These are phyloP conservation scores for Phallus indusiatus DNA, from an alignment of 768 basidiomycete species.

Conservation along the genomic window DNA sequence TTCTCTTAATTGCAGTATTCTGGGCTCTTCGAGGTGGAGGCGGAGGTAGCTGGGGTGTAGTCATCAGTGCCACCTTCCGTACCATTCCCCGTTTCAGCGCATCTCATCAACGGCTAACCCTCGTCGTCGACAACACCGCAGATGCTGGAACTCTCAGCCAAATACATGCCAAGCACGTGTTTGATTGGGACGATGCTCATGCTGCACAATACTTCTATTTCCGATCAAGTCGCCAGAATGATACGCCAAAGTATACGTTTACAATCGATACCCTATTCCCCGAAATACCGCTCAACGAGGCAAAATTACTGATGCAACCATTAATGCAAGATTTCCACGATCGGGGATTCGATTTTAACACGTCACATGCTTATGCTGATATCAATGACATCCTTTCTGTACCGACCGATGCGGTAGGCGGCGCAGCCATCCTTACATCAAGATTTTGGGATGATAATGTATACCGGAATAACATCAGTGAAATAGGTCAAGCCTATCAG, in stretches of 20 bases:
- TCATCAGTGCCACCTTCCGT: conserved; percentile 26
- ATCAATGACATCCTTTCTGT: not conserved
- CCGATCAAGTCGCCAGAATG: not conserved
- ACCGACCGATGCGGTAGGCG: not conserved
- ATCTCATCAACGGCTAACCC: conserved; percentile 9
- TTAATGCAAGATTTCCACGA: not conserved
- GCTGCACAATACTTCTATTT: conserved; percentile 24
- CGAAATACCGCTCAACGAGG: not conserved
- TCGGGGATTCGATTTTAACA: not conserved
- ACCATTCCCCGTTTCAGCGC: conserved; percentile 27
- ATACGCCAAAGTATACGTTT: not conserved
- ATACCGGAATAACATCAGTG: conserved; percentile 1
- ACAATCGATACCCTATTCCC: not conserved
- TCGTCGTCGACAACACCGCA: conserved; percentile 14
- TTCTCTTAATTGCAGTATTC: not conserved
- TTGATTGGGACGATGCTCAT: conserved; percentile 23
- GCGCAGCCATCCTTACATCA: not conserved
- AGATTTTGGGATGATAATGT: not conserved
- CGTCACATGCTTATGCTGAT: not conserved
- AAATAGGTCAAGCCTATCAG: conserved; percentile 1
- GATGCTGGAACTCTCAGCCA: conserved; percentile 19
- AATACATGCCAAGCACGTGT: conserved; percentile 28
- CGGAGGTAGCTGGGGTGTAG: conserved; percentile 29
- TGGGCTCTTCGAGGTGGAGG: conserved; percentile 6
- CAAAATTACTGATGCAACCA: not conserved